Conservation (phyloP, 2,329 filamentous ascomycete genomes). For the Cercospora citrullina region DNA sequence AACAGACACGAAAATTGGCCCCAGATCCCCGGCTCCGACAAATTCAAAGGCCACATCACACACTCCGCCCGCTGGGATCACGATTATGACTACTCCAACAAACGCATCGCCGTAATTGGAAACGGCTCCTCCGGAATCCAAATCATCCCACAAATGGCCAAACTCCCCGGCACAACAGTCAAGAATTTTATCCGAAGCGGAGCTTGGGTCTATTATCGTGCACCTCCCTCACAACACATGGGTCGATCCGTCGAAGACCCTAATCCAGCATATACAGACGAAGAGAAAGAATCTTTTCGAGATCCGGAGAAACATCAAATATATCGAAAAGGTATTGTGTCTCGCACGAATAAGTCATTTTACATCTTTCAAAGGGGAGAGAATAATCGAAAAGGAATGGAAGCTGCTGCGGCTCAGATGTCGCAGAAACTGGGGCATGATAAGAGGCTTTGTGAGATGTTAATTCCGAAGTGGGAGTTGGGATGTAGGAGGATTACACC, state of each 20-base stretch:
- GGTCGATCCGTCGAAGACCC: neutral
- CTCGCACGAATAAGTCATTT: neutral
- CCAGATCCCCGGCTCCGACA: conserved; percentile 39
- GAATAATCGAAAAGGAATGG: conserved; percentile 39
- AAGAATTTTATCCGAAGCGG: conserved; percentile 61
- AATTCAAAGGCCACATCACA: conserved; percentile 39
- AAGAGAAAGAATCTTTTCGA: neutral
- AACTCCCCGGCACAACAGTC: conserved; percentile 10
- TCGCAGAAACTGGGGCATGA: conserved; percentile 45
- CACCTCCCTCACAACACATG: neutral
- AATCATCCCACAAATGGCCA: conserved; percentile 45
- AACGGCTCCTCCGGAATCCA: conserved; percentile 46
- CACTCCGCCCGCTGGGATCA: conserved; percentile 44
- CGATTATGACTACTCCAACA: conserved; percentile 33
- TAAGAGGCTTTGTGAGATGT: conserved; percentile 42
- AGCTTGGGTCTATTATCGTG: conserved; percentile 52
- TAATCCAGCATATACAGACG: neutral
- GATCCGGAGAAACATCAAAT: neutral
- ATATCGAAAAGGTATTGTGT: neutral
- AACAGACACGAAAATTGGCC: conserved; percentile 13
- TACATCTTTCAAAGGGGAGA: neutral
- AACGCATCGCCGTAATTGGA: conserved; percentile 44
- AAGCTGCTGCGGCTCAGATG: conserved; percentile 44
- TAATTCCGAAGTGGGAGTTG: conserved; percentile 45
- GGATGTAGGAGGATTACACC: conserved; percentile 47